These are phyloP conservation scores for Pinus albicaulis DNA, from an alignment of 75 land plant species.

Conservation along the genomic window DNA sequence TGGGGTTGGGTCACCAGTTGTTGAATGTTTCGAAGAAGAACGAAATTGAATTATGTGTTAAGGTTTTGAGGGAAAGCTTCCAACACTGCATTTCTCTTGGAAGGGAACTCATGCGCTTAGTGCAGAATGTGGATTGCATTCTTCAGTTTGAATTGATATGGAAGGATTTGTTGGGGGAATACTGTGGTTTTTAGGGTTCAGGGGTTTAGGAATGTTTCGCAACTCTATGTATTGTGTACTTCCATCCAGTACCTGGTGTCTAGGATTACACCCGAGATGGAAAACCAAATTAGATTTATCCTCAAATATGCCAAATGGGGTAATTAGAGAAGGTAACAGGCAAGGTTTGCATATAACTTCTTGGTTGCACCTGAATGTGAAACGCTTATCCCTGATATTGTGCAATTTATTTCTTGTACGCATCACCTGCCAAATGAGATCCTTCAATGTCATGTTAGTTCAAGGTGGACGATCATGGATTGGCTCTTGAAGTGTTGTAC, in stretches of 20 bases:
- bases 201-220: constrained; percentile 63
- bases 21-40: constrained; percentile 46
- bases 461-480: constrained; percentile 97
- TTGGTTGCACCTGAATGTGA: constrained; percentile 63
- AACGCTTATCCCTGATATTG: constrained; percentile 70
- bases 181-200: constrained; percentile 56
- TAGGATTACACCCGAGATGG: constrained; percentile 88
- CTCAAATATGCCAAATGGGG: constrained; percentile 87
- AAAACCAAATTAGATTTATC: constrained; percentile 78
- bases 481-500: constrained; percentile 85
- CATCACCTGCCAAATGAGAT: constrained; percentile 89
- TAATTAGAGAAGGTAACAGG: constrained; percentile 71
- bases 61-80: constrained; percentile 60
- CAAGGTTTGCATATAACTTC: constrained; percentile 85
- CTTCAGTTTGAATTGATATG: constrained; percentile 77
- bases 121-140: constrained; percentile 65
- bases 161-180: constrained; percentile 72
- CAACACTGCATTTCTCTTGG: constrained; percentile 74
- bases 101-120: constrained; percentile 73
- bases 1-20: constrained; percentile 45
- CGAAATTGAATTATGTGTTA: constrained; percentile 78
- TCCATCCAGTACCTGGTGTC: constrained; percentile 59
- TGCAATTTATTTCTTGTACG: constrained; percentile 87
- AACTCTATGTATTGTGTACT: constrained; percentile 64
- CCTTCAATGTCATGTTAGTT: constrained; percentile 73